Percentiles rank a stretch among this genome's conserved stretches.
phyloP scores from a whole-genome alignment of 306 rosid genomes.

The Arachis hypogaea region DNA sequence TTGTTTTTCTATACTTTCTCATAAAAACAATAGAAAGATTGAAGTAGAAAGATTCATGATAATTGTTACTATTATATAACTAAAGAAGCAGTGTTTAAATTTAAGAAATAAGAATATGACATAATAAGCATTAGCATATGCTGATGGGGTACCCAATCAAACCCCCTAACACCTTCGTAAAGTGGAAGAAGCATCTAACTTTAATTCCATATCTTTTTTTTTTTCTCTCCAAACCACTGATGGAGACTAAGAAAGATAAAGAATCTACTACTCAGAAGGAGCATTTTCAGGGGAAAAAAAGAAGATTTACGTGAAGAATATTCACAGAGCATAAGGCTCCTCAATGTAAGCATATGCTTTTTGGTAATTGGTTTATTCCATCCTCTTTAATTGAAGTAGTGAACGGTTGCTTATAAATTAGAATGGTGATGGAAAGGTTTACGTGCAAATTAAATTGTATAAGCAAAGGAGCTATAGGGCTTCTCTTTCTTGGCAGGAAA shows the following conservation, averaged over 20 bases:
- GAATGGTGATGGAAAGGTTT: background rate
- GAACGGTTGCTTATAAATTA: constrained; percentile 44
- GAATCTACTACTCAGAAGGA: constrained; percentile 17
- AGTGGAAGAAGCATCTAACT: constrained; percentile 49
- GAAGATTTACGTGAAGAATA: constrained; percentile 11
- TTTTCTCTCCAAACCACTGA: constrained; percentile 17
- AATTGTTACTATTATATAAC: background rate
- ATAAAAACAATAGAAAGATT: too few relatives aligned
- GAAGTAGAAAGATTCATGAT: too few relatives aligned
- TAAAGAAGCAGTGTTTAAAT: constrained; percentile 20
- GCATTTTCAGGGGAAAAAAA: background rate
- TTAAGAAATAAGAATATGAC: constrained; percentile 3
- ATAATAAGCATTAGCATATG: constrained; percentile 46
- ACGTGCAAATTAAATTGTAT: background rate
- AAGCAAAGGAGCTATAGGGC: constrained; percentile 70
- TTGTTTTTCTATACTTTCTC: too few relatives aligned
- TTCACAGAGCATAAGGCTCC: constrained; percentile 42
- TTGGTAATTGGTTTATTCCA: constrained; percentile 49
- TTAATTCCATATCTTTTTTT: constrained; percentile 17
- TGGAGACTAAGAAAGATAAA: constrained; percentile 25
- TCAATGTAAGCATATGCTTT: constrained; percentile 48
- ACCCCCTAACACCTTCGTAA: constrained; percentile 32
- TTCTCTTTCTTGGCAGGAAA: constrained; percentile 62
- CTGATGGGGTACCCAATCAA: constrained; percentile 28
- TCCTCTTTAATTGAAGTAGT: constrained; percentile 9